A percentile compares a stretch with the other conserved stretches of the same genome.
phyloP scores from a whole-genome alignment of 768 basidiomycete species.

The Gymnopilus junonius region DNA sequence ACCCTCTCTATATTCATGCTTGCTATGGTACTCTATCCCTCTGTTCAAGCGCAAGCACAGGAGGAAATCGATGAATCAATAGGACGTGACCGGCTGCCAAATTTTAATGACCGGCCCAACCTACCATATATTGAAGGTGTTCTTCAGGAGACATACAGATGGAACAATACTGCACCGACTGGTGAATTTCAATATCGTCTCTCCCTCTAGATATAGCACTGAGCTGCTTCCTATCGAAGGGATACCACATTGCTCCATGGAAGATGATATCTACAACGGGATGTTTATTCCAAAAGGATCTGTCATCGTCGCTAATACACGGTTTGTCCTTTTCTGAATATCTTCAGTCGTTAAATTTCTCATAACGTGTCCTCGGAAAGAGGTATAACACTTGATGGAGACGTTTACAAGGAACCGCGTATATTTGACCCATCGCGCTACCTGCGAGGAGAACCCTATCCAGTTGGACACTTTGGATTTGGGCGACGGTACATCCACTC shows the following conservation, averaged over 20 bases:
- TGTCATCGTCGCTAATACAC: background rate
- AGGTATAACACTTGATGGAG: conserved; percentile 5
- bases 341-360: too few relatives aligned
- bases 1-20: conserved; percentile 22
- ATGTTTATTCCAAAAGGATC: conserved; percentile 11
- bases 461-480: conserved; percentile 34
- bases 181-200: background rate
- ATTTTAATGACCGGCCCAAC: background rate
- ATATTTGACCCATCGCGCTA: conserved; percentile 1
- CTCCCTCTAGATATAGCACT: background rate
- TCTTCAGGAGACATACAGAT: background rate
- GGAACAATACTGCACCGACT: background rate
- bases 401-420: background rate
- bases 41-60: conserved; percentile 31
- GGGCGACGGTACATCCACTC: conserved; percentile 26
- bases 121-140: background rate
- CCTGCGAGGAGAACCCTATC: conserved; percentile 1
- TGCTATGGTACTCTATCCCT: conserved; percentile 33
- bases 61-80: conserved; percentile 32
- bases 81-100: conserved; percentile 15
- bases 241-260: conserved; percentile 1
- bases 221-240: background rate
- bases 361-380: too few relatives aligned
- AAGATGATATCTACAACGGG: conserved; percentile 8
- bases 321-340: background rate